Base-by-base conservation (phyloP, 441 rosid genomes). In the Isatis lusitanica region DNA sequence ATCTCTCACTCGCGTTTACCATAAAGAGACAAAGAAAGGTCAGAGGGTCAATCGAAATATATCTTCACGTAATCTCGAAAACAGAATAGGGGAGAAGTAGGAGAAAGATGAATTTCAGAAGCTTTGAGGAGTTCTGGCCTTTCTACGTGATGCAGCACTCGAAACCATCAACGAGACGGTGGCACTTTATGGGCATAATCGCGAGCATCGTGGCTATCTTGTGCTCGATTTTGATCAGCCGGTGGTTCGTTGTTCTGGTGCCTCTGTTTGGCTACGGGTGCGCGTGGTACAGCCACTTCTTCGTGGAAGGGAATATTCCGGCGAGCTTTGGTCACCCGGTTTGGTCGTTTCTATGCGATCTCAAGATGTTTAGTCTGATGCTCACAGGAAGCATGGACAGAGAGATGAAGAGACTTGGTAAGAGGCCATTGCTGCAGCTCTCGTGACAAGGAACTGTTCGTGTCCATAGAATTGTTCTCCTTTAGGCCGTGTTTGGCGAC, bases 251-350 rank as follows among this genome's bases (percentile, higher is more conserved):
- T 70, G 39, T 86, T 5, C 67, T 85, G 43, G 97, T 86, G 79
- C 99, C 98, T n/a, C 13, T 91, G 4, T 39, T 80, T 62, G 96
- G 99, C 9, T 91, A 95, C 73, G 98, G 96, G 7, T 78, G 78
- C 68, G 99, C 95, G 9, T 92, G 99, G 97, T 92, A 87, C 80
- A 90, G 97, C 81, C 99, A 95, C 81, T 91, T 92, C 87, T 93
- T 91, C 81, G 93, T 95, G 46, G 98, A 93, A 84, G 79, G 95
- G 71, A 95, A 95, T 75, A 79, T 85, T 71, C 97, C 95, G 12
- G 88, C 92, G 11, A 82, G 87, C 68, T 91, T 87, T 76, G 98
- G 93, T 51, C 99, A 92, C 79, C 98, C 98, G 26, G 35, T 94
- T 66, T 92, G 99, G 99, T 92, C 99, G 16, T 75, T 92, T 53